phyloP scores from a whole-genome alignment of 2,329 filamentous ascomycete genomes.

The Zasmidium angulare region DNA sequence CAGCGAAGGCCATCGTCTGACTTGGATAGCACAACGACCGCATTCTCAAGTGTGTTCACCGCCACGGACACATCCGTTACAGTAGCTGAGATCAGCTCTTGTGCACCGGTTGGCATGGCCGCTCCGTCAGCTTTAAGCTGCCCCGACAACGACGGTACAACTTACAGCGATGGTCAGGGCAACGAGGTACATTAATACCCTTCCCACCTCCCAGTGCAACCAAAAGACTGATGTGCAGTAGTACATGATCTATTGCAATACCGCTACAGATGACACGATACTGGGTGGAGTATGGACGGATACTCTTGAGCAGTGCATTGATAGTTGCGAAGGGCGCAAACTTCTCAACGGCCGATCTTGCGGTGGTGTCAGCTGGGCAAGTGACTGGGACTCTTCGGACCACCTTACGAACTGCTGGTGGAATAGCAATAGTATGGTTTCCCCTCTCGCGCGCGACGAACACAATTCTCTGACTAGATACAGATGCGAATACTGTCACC shows the following conservation, averaged over 20 bases:
- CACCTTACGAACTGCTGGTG: background rate
- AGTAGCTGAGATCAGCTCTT: background rate
- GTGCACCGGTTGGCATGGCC: background rate
- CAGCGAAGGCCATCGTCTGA: background rate
- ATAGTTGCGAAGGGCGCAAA: background rate
- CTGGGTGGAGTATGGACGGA: background rate
- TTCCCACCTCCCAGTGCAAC: background rate
- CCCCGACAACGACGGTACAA: background rate
- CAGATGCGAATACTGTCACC: background rate
- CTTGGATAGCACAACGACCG: background rate
- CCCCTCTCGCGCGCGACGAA: background rate
- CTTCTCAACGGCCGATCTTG: background rate
- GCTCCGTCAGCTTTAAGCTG: background rate
- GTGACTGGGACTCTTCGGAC: background rate
- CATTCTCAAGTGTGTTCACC: background rate
- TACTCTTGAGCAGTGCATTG: background rate
- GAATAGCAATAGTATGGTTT: background rate
- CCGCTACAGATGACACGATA: background rate
- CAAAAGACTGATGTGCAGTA: background rate
- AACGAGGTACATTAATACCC: background rate
- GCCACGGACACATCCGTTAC: background rate
- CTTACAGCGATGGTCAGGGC: background rate
- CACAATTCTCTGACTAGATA: background rate
- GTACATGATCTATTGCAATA: background rate
- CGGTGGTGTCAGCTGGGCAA: background rate